Conservation (phyloP, 2,329 filamentous ascomycete species). For the Alternaria tenuissima region DNA sequence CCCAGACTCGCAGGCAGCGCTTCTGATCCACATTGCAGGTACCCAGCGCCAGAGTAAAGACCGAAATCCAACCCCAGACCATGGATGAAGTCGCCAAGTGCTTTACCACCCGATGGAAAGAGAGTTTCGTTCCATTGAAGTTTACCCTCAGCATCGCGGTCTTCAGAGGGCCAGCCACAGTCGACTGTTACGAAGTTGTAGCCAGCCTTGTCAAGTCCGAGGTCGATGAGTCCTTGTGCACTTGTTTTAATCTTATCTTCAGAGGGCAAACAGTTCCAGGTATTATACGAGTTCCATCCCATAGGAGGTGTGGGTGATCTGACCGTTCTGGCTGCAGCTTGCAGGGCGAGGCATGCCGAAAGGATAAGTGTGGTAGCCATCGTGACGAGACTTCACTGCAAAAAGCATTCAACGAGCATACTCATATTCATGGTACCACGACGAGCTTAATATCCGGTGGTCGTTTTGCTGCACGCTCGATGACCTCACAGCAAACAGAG, state of each 20-base stretch:
- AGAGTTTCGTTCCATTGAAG: slow-evolving; percentile 60
- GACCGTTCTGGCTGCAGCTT: slow-evolving; percentile 25
- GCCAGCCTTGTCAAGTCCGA: slow-evolving; percentile 61
- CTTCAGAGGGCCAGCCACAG: slow-evolving; percentile 63
- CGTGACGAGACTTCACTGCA: not conserved
- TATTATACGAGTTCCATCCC: slow-evolving; percentile 69
- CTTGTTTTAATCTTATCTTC: slow-evolving; percentile 61
- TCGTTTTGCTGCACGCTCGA: not conserved
- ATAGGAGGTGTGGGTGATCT: slow-evolving; percentile 41
- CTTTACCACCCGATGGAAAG: slow-evolving; percentile 62
- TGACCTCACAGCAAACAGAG: not conserved
- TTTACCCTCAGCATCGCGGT: slow-evolving; percentile 54
- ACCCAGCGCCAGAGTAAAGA: slow-evolving; percentile 59
- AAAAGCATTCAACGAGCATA: not conserved
- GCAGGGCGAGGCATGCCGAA: slow-evolving; percentile 13
- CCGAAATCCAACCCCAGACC: slow-evolving; percentile 61
- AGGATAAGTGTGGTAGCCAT: slow-evolving; percentile 3
- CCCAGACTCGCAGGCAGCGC: slow-evolving; percentile 58
- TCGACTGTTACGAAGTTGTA: slow-evolving; percentile 67
- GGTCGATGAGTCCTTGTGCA: slow-evolving; percentile 62
- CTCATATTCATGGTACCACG: not conserved
- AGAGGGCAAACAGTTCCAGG: slow-evolving; percentile 60
- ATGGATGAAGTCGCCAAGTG: slow-evolving; percentile 61
- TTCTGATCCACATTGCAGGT: slow-evolving; percentile 52
- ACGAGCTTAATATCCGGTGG: slow-evolving; percentile 2